Conservation (phyloP, 139 green algal species). For the Chlorella ohadii region DNA sequence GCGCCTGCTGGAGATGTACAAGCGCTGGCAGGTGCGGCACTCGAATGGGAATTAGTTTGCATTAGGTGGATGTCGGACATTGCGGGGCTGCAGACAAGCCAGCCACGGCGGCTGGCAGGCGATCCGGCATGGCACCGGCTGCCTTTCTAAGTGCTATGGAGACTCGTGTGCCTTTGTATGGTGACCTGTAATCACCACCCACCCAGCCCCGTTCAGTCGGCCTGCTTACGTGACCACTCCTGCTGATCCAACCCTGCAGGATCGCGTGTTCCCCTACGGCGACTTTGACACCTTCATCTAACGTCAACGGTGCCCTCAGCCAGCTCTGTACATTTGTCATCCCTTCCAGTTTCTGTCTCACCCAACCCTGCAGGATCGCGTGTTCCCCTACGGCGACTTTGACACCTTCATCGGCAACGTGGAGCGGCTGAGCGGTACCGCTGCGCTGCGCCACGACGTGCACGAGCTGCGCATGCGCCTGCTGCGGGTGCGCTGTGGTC, state of each 20-base stretch:
- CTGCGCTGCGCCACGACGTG: constrained; percentile 20
- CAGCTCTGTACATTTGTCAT: too few relatives aligned
- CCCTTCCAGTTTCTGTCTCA: too few relatives aligned
- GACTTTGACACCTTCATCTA: background rate
- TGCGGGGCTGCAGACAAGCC: too few relatives aligned
- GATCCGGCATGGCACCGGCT: too few relatives aligned
- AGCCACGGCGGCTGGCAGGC: too few relatives aligned
- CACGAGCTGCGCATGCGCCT: constrained; percentile 30
- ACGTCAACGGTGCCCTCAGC: too few relatives aligned
- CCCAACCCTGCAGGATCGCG: constrained; percentile 47
- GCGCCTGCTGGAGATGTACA: constrained; percentile 65
- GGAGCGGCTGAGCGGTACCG: constrained; percentile 50
- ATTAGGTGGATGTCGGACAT: too few relatives aligned
- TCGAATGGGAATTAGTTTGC: background rate
- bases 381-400: constrained; percentile 50
- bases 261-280: background rate
- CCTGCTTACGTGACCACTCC: too few relatives aligned
- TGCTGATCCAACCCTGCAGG: background rate
- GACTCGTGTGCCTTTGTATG: too few relatives aligned
- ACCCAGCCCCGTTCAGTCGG: too few relatives aligned
- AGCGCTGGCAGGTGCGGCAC: constrained; percentile 50
- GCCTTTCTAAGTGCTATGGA: too few relatives aligned
- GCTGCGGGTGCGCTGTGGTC: constrained; percentile 12
- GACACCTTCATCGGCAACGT: constrained; percentile 53
- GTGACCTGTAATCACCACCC: too few relatives aligned